Percentiles rank a stretch among this genome's conserved stretches.
Conservation (phyloP, 768 basidiomycete species). For the Agrocybe praecox region DNA sequence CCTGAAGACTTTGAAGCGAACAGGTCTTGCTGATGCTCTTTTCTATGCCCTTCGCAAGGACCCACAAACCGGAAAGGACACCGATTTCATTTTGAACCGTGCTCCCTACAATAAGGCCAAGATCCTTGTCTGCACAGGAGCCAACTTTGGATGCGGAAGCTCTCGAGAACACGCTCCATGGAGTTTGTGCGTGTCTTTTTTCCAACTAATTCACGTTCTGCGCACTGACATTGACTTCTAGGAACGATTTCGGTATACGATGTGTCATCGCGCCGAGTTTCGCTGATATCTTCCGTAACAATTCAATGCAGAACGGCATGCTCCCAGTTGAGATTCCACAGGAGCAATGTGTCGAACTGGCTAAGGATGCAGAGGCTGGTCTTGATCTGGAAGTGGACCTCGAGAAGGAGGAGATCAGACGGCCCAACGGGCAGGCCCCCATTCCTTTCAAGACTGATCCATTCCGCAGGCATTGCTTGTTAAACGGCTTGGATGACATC, state of each 20-base stretch:
- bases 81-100: slow-evolving; percentile 85
- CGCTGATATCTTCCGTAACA: slow-evolving; percentile 89
- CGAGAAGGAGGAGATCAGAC: slow-evolving; percentile 77
- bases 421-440: slow-evolving; percentile 68
- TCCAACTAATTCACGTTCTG: background rate
- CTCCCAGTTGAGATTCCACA: slow-evolving; percentile 75
- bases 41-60: slow-evolving; percentile 85
- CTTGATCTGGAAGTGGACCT: slow-evolving; percentile 84
- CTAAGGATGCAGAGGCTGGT: slow-evolving; percentile 75
- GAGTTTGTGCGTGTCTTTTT: slow-evolving; percentile 63
- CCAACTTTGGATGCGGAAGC: slow-evolving; percentile 91
- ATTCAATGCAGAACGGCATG: slow-evolving; percentile 94
- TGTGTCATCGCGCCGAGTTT: slow-evolving; percentile 88
- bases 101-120: slow-evolving; percentile 74
- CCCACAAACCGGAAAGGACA: slow-evolving; percentile 75
- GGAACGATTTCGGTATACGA: slow-evolving; percentile 89
- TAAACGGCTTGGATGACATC: slow-evolving; percentile 97
- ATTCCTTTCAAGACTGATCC: slow-evolving; percentile 83
- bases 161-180: slow-evolving; percentile 92
- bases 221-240: slow-evolving; percentile 23
- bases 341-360: slow-evolving; percentile 70
- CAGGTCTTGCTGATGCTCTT: slow-evolving; percentile 80
- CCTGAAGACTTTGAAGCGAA: slow-evolving; percentile 89
- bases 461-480: slow-evolving; percentile 90
- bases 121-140: slow-evolving; percentile 82